Conservation (phyloP, 106 monocot species). For the Chionographis japonica region DNA sequence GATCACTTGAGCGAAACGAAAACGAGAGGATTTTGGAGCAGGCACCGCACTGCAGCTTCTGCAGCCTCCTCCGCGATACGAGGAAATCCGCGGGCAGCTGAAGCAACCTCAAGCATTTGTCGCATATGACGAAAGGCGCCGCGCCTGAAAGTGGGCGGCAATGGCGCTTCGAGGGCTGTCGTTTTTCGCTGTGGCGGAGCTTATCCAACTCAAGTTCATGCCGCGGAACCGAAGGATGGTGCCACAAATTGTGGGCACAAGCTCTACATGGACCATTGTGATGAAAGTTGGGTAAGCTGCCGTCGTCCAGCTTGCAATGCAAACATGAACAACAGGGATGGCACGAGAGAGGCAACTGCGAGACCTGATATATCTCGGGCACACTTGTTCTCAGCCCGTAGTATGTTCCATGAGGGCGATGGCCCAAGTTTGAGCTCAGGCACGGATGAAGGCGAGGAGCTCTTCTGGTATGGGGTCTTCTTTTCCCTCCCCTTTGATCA, state of each 20-base stretch:
- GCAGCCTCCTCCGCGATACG: slow-evolving; percentile 29
- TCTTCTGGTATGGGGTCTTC: not conserved
- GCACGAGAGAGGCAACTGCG: not conserved
- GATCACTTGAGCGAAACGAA: slow-evolving; percentile 21
- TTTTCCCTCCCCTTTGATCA: slow-evolving; percentile 1
- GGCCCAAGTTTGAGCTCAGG: not conserved
- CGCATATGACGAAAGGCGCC: slow-evolving; percentile 63
- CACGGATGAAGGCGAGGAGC: too few species aligned
- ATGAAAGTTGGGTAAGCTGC: not conserved
- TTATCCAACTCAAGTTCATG: slow-evolving; percentile 17
- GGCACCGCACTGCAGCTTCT: slow-evolving; percentile 51
- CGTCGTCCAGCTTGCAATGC: slow-evolving; percentile 9
- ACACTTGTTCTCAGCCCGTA: not conserved
- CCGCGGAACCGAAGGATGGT: slow-evolving; percentile 7
- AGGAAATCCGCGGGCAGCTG: slow-evolving; percentile 60
- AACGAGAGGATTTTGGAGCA: slow-evolving; percentile 48
- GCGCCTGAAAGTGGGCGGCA: slow-evolving; percentile 46
- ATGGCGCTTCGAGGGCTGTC: slow-evolving; percentile 25
- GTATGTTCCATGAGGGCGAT: not conserved
- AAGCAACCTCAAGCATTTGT: slow-evolving; percentile 47
- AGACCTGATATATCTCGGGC: not conserved
- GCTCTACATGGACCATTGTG: slow-evolving; percentile 2
- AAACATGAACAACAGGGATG: slow-evolving; percentile 6
- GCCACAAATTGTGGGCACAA: slow-evolving; percentile 7
- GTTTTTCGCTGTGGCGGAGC: slow-evolving; percentile 19